Conservation (phyloP, 2,329 filamentous ascomycete genomes). For the Penicillium sp. region DNA sequence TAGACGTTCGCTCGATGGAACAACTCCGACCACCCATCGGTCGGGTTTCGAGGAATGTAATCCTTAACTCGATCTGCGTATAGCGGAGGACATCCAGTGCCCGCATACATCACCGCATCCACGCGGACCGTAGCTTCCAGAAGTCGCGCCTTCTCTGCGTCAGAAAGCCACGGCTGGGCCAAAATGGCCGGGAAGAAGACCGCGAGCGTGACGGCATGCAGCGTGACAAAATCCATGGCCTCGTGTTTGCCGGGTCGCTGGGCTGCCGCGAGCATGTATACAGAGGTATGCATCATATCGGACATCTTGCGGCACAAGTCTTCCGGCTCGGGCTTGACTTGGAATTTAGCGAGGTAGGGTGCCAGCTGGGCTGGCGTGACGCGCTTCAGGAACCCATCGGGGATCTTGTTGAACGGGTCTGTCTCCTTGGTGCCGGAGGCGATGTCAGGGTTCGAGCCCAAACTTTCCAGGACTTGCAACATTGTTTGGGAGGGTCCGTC, state of each 20-base stretch:
- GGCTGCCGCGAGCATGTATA: constrained; percentile 4
- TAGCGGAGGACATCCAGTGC: background rate
- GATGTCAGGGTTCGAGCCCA: background rate
- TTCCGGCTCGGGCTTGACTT: background rate
- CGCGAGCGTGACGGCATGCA: background rate
- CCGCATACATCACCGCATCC: background rate
- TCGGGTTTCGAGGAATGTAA: background rate
- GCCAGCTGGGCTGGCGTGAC: background rate
- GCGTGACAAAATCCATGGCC: constrained; percentile 9
- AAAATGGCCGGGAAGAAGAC: background rate
- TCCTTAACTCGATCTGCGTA: background rate
- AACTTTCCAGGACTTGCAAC: background rate
- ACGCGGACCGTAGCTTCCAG: background rate
- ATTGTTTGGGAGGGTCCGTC: background rate
- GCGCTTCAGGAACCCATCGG: background rate
- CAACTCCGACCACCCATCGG: background rate
- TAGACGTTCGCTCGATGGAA: background rate
- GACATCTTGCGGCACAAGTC: background rate
- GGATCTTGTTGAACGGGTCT: background rate
- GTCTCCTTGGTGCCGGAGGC: background rate
- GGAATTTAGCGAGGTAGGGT: background rate
- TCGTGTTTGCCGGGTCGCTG: constrained; percentile 6
- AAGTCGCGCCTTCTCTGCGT: background rate
- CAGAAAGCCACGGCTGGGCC: background rate
- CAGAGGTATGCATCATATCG: background rate